A percentile compares a stretch with the other conserved stretches of the same genome.
These are phyloP conservation scores for Phytopythium vexans DNA, from an alignment of 352 stramenopile species.

Conservation along the genomic window DNA sequence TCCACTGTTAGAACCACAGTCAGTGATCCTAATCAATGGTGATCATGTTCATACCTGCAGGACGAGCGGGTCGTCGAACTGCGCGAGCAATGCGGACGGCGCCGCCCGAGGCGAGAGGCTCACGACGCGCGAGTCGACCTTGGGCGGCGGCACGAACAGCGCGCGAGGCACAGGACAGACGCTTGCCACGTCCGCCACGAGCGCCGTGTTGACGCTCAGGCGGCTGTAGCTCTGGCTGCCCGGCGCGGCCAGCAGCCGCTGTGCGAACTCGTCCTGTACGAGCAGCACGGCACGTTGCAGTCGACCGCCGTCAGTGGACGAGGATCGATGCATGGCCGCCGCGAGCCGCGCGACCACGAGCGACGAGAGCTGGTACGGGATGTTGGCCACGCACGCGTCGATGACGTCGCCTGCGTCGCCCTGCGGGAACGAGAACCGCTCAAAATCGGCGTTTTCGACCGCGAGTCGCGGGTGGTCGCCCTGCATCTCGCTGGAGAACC, in stretches of 20 bases:
- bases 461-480: constrained; percentile 14
- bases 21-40: background rate
- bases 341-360: constrained; percentile 71
- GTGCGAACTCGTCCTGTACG: constrained; percentile 84
- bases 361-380: constrained; percentile 87
- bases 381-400: constrained; percentile 82
- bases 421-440: constrained; percentile 28
- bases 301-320: constrained; percentile 10
- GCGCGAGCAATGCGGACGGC: constrained; percentile 12
- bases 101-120: constrained; percentile 41
- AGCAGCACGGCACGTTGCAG: constrained; percentile 72
- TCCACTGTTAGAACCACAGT: background rate
- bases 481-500: too few species aligned
- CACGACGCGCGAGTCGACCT: constrained; percentile 83
- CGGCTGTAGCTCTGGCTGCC: constrained; percentile 78
- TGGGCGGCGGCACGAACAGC: constrained; percentile 75
- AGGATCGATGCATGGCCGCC: constrained; percentile 67
- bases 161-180: constrained; percentile 54
- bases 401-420: constrained; percentile 14
- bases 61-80: constrained; percentile 32
- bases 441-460: constrained; percentile 42
- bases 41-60: constrained; percentile 30
- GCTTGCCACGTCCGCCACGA: constrained; percentile 64
- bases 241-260: constrained; percentile 66
- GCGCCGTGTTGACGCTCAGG: constrained; percentile 73